Evolutionary conservation across 163 green algal genomes (phyloP).

Genomic region (Scenedesmus sp.): DNA sequence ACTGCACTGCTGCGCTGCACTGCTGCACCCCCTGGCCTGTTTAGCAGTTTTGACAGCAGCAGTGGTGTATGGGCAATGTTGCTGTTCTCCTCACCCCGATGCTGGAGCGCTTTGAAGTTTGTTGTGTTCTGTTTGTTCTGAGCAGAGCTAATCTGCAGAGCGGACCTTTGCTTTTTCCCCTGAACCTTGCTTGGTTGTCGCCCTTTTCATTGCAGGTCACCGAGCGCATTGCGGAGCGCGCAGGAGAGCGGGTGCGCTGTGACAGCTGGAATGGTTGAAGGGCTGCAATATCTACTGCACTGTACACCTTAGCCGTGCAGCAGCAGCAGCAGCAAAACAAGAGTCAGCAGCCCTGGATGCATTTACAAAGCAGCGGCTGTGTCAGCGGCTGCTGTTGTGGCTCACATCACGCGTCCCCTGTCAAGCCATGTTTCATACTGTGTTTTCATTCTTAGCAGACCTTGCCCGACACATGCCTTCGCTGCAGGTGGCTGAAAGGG

Average conservation of each 20-base stretch:
- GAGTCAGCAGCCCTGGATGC: too few relatives aligned
- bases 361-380: too few relatives aligned
- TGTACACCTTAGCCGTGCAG: neutral
- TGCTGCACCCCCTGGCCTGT: too few relatives aligned
- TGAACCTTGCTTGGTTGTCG: neutral
- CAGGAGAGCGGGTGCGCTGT: slow-evolving; percentile 42
- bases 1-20: too few relatives aligned
- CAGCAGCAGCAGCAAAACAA: neutral
- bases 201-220: neutral
- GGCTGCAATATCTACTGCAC: neutral
- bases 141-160: neutral
- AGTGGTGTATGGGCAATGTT: too few relatives aligned
- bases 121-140: neutral
- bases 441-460: neutral
- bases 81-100: too few relatives aligned
- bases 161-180: too few relatives aligned
- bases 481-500: slow-evolving; percentile 10
- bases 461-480: neutral
- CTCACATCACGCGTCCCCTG: too few relatives aligned
- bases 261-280: neutral
- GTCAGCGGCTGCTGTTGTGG: too few relatives aligned
- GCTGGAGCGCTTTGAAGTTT: too few relatives aligned
- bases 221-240: slow-evolving; percentile 27
- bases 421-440: too few relatives aligned
- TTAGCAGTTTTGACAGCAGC: neutral